Percentiles rank a stretch among this genome's conserved stretches.
phyloP scores from a whole-genome alignment of 2,329 filamentous ascomycete species.

The Aspergillus sp. region DNA sequence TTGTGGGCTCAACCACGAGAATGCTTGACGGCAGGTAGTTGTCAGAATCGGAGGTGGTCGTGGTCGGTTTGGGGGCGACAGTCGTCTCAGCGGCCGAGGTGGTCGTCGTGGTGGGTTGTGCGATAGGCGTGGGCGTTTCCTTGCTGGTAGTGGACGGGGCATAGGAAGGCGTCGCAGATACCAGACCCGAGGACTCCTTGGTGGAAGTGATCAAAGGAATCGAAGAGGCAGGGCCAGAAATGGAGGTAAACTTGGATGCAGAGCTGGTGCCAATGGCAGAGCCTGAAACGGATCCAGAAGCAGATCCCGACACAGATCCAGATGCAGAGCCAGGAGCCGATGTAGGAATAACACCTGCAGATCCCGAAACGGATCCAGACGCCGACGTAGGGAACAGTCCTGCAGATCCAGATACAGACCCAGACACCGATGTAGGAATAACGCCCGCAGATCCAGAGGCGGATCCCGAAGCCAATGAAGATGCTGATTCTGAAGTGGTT shows the following conservation, averaged over 20 bases:
- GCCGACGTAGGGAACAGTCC: neutral
- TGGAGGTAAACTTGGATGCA: neutral
- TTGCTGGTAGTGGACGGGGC: conserved; percentile 17
- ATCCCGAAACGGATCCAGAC: neutral
- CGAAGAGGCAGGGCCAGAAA: neutral
- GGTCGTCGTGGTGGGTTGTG: conserved; percentile 16
- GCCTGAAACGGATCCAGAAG: neutral
- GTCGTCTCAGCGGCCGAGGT: conserved; percentile 19
- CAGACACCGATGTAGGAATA: conserved; percentile 8
- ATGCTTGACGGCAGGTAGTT: conserved; percentile 30
- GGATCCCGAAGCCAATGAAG: neutral
- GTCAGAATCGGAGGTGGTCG: conserved; percentile 28
- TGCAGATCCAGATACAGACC: neutral
- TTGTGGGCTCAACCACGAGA: conserved; percentile 32
- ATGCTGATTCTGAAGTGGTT: neutral
- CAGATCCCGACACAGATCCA: neutral
- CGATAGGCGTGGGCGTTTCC: conserved; percentile 24
- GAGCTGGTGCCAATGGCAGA: neutral
- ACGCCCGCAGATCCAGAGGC: neutral
- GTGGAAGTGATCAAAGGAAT: conserved; percentile 1
- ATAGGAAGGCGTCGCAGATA: neutral
- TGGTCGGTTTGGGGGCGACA: conserved; percentile 44
- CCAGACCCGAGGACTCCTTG: neutral
- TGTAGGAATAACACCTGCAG: neutral
- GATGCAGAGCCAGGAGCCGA: neutral